These are phyloP conservation scores for Trichophyton equinum DNA, from an alignment of 2,329 filamentous ascomycete genomes.

Conservation along the genomic window DNA sequence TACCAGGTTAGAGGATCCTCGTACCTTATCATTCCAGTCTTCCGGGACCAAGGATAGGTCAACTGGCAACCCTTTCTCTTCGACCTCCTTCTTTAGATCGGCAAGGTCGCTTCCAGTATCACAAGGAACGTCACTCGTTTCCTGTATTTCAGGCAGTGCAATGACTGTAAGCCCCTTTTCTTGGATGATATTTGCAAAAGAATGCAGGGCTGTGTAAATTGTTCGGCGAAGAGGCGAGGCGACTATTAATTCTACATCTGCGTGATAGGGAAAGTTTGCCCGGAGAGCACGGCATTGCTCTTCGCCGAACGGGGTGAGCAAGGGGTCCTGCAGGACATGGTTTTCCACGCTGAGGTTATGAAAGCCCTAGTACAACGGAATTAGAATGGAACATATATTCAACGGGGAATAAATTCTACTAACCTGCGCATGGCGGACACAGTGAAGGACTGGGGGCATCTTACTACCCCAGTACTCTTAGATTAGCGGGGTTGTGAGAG, in stretches of 20 bases:
- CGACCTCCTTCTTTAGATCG: constrained; percentile 50
- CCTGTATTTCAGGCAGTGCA: constrained; percentile 64
- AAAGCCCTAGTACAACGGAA: constrained; percentile 45
- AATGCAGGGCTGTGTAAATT: constrained; percentile 60
- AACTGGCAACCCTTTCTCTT: constrained; percentile 40
- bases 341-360: constrained; percentile 66
- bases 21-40: constrained; percentile 60
- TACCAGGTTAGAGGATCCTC: neutral
- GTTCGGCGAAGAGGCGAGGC: constrained; percentile 72
- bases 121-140: constrained; percentile 61
- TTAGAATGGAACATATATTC: neutral
- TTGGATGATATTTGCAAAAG: constrained; percentile 49
- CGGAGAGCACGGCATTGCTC: constrained; percentile 58
- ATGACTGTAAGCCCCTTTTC: constrained; percentile 42
- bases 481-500: neutral
- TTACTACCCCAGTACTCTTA: neutral
- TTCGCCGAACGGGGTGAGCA: constrained; percentile 62
- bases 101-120: constrained; percentile 55
- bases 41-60: constrained; percentile 51
- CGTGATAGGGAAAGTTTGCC: constrained; percentile 51
- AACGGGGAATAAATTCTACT: constrained; percentile 4
- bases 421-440: constrained; percentile 37
- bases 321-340: constrained; percentile 62
- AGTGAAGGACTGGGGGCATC: constrained; percentile 34
- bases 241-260: constrained; percentile 55